phyloP scores from a whole-genome alignment of 331 rosid genomes.

The Erythrophleum ivorense region DNA sequence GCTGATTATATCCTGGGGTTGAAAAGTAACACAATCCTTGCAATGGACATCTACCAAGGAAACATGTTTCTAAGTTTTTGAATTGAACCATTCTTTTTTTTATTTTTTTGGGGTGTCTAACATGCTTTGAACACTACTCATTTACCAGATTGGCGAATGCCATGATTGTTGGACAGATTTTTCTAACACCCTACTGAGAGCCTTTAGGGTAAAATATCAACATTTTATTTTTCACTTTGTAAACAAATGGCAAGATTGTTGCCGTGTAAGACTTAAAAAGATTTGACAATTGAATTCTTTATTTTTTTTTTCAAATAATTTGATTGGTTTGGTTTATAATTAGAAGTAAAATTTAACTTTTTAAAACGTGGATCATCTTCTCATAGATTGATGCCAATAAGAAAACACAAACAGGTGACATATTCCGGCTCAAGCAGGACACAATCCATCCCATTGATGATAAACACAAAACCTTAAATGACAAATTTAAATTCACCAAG shows the following conservation, averaged over 20 bases:
- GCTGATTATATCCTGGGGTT: not conserved
- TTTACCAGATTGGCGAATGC: not conserved
- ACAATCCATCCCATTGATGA: not conserved
- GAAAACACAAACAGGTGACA: not conserved
- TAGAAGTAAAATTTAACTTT: not conserved
- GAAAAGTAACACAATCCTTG: not conserved
- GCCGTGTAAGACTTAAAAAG: too few relatives aligned
- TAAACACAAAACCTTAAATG: constrained; percentile 2
- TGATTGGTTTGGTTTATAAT: not conserved
- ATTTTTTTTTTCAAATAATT: not conserved
- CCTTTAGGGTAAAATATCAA: not conserved
- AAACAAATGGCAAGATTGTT: not conserved
- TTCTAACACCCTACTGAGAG: not conserved
- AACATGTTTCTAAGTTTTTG: not conserved
- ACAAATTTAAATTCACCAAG: constrained; percentile 16
- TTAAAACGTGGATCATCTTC: not conserved
- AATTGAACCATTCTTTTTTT: not conserved
- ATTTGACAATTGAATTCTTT: not conserved
- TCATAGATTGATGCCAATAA: not conserved
- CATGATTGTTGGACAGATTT: not conserved
- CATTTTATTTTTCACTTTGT: not conserved
- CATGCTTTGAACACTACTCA: not conserved
- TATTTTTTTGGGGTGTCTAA: too few relatives aligned
- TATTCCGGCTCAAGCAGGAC: not conserved
- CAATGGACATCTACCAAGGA: not conserved